These are phyloP conservation scores for Cladosporium oxysporum DNA, from an alignment of 2,329 filamentous ascomycete genomes.

Conservation along the genomic window DNA sequence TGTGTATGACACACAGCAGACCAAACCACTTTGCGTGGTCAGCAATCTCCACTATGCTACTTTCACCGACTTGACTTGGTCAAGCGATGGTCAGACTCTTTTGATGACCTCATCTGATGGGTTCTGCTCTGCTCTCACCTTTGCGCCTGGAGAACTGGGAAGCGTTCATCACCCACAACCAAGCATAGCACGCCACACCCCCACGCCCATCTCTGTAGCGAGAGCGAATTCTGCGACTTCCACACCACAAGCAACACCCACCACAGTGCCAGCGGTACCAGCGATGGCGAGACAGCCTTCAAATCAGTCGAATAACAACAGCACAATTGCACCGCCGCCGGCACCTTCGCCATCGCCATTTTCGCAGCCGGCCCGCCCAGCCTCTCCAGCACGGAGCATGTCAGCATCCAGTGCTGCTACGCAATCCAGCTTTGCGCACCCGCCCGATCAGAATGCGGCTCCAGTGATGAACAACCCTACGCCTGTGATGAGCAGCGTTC, in stretches of 20 bases:
- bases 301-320: constrained; percentile 9
- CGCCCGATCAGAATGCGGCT: constrained; percentile 46
- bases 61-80: constrained; percentile 95
- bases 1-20: constrained; percentile 93
- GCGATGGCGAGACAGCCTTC: constrained; percentile 66
- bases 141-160: constrained; percentile 80
- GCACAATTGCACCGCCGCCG: constrained; percentile 22
- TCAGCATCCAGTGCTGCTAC: constrained; percentile 70
- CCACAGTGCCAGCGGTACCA: constrained; percentile 55
- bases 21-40: constrained; percentile 84
- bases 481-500: constrained; percentile 35
- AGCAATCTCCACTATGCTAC: constrained; percentile 97
- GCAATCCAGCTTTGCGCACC: constrained; percentile 42
- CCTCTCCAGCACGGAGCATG: constrained; percentile 81
- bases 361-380: constrained; percentile 55
- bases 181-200: constrained; percentile 42
- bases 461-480: constrained; percentile 39
- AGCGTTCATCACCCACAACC: constrained; percentile 69
- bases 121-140: constrained; percentile 91
- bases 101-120: constrained; percentile 98
- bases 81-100: constrained; percentile 73
- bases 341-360: constrained; percentile 60
- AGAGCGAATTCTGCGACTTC: constrained; percentile 40
- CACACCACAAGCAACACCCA: constrained; percentile 44
- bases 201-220: constrained; percentile 42